A percentile compares a stretch with the other conserved stretches of the same genome.
Evolutionary conservation across 2,329 filamentous ascomycete genomes (phyloP).

Genomic region (Colletotrichum shisoi): DNA sequence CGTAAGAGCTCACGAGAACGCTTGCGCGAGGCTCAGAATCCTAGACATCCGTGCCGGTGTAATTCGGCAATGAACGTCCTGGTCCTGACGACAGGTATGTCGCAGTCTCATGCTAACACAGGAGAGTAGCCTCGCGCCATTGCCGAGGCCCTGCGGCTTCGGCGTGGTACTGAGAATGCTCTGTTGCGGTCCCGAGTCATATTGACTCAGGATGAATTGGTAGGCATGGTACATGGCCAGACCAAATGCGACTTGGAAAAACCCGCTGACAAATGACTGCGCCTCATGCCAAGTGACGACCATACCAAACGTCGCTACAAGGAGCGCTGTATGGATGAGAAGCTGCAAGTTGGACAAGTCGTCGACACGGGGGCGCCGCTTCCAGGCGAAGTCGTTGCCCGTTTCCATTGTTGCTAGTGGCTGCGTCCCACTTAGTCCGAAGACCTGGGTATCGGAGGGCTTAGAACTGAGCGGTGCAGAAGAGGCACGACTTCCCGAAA

Average conservation of each 20-base stretch:
- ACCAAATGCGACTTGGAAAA: constrained; percentile 25
- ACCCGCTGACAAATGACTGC: neutral
- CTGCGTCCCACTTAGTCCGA: neutral
- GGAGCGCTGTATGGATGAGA: constrained; percentile 7
- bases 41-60: neutral
- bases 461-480: neutral
- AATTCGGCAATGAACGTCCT: neutral
- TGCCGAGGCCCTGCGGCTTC: constrained; percentile 31
- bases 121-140: constrained; percentile 34
- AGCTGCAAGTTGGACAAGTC: constrained; percentile 1
- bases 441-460: neutral
- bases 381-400: neutral
- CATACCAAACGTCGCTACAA: constrained; percentile 6
- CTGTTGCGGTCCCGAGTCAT: constrained; percentile 37
- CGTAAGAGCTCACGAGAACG: constrained; percentile 21
- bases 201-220: constrained; percentile 18
- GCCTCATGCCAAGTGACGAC: neutral
- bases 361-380: constrained; percentile 4
- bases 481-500: constrained; percentile 3
- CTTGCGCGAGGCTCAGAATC: constrained; percentile 29
- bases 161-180: constrained; percentile 33
- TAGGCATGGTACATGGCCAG: constrained; percentile 15
- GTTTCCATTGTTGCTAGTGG: neutral
- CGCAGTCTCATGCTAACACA: constrained; percentile 34
- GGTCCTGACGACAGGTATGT: constrained; percentile 27